phyloP scores from a whole-genome alignment of 345 rosid genomes.

The Nasturtium officinale region DNA sequence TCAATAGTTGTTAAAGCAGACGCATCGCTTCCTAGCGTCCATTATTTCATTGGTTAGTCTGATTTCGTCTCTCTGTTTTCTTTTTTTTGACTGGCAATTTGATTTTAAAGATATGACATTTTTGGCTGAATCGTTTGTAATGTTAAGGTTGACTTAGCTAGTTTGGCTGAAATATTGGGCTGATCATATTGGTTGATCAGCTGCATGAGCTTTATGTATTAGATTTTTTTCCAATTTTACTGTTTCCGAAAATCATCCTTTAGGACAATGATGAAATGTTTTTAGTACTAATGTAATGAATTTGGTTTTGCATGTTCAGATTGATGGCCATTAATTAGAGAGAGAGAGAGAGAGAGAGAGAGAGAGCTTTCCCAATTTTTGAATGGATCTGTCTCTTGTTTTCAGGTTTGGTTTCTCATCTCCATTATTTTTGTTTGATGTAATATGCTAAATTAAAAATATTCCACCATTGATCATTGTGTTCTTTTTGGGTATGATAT shows the following conservation, averaged over 20 bases:
- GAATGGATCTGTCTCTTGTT: conserved; percentile 20
- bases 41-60: conserved; percentile 5
- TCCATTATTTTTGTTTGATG: neutral
- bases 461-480: neutral
- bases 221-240: neutral
- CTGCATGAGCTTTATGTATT: conserved; percentile 12
- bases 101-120: neutral
- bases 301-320: conserved; percentile 34
- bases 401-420: conserved; percentile 26
- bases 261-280: neutral
- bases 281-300: too few species aligned
- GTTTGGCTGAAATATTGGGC: neutral
- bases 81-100: neutral
- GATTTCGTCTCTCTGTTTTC: neutral
- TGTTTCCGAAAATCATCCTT: neutral
- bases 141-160: neutral
- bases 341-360: neutral
- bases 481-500: neutral
- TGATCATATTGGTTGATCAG: conserved; percentile 14
- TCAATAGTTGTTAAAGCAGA: neutral
- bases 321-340: neutral
- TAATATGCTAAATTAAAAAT: neutral
- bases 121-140: neutral
- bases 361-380: neutral
- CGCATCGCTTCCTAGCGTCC: neutral